Evolutionary conservation across 139 green algal species (phyloP).

Genomic region (Chlorella sp.): DNA sequence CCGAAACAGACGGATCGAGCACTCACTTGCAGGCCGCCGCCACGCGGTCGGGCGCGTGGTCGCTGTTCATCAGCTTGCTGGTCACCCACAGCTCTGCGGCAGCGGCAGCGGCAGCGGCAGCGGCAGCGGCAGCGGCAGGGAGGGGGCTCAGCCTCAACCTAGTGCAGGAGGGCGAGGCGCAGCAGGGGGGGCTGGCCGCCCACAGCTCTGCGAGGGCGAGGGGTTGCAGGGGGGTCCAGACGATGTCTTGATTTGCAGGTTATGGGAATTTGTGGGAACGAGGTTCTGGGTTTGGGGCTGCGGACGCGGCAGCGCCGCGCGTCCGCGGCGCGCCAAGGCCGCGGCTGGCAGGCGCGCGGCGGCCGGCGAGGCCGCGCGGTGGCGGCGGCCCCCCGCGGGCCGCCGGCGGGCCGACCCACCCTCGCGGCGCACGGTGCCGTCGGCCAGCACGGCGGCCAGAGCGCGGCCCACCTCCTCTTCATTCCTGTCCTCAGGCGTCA

Average conservation of each 20-base stretch:
- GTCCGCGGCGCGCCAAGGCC: no score
- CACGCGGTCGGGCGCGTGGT: constrained; percentile 22
- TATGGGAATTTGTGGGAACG: not conserved
- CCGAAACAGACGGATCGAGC: not conserved
- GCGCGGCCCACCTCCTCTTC: constrained; percentile 46
- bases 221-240: not conserved
- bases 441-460: constrained; percentile 17
- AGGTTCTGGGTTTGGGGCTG: not conserved
- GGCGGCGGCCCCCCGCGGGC: not conserved
- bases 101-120: not conserved
- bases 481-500: no score
- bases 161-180: not conserved
- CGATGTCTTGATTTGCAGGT: not conserved
- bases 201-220: not conserved
- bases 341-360: not conserved
- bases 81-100: constrained; percentile 67
- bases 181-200: not conserved
- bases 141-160: not conserved
- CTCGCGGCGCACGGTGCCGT: constrained; percentile 43
- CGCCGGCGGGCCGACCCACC: not conserved
- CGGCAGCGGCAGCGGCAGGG: not conserved
- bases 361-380: not conserved
- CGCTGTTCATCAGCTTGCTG: constrained; percentile 64
- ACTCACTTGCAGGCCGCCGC: constrained; percentile 22
- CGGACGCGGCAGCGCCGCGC: not conserved